Conservation (phyloP, 2,329 filamentous ascomycete species). For the Drechslerella dactyloides region DNA sequence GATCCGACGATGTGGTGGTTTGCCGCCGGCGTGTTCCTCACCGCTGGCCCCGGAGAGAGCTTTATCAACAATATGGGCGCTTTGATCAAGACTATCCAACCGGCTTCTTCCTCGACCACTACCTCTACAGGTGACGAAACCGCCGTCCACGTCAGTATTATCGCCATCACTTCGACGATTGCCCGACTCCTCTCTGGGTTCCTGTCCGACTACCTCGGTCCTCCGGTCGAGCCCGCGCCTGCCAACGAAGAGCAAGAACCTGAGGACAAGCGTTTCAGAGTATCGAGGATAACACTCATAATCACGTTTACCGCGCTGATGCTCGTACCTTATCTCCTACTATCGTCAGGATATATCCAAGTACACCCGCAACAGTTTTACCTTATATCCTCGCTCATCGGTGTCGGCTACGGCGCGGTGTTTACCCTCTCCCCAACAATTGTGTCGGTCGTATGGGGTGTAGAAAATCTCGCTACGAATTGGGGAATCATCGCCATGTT, state of each 20-base stretch:
- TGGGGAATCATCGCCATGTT: slow-evolving; percentile 95
- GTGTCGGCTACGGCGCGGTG: slow-evolving; percentile 88
- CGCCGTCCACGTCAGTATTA: slow-evolving; percentile 89
- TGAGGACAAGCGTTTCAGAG: slow-evolving; percentile 56
- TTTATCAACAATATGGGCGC: slow-evolving; percentile 98
- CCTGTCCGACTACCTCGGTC: slow-evolving; percentile 84
- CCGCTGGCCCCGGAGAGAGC: slow-evolving; percentile 92
- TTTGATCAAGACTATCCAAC: slow-evolving; percentile 81
- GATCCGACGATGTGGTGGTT: slow-evolving; percentile 97
- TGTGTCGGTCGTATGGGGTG: slow-evolving; percentile 96
- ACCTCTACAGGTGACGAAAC: slow-evolving; percentile 62
- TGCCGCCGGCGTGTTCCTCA: slow-evolving; percentile 86
- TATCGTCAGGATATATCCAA: slow-evolving; percentile 78
- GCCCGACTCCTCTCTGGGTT: slow-evolving; percentile 88
- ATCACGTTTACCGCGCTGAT: slow-evolving; percentile 76
- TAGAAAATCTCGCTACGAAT: slow-evolving; percentile 98
- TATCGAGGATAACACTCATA: slow-evolving; percentile 82
- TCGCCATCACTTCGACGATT: slow-evolving; percentile 88
- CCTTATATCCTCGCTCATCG: slow-evolving; percentile 81
- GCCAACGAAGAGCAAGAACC: slow-evolving; percentile 55
- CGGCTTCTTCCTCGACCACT: slow-evolving; percentile 63
- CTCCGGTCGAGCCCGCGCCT: slow-evolving; percentile 60
- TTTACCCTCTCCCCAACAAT: slow-evolving; percentile 91
- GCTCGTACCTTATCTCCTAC: slow-evolving; percentile 75
- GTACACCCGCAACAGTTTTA: slow-evolving; percentile 80